These are phyloP conservation scores for Parmales sp. DNA, from an alignment of 108 stramenopile genomes.

Conservation along the genomic window DNA sequence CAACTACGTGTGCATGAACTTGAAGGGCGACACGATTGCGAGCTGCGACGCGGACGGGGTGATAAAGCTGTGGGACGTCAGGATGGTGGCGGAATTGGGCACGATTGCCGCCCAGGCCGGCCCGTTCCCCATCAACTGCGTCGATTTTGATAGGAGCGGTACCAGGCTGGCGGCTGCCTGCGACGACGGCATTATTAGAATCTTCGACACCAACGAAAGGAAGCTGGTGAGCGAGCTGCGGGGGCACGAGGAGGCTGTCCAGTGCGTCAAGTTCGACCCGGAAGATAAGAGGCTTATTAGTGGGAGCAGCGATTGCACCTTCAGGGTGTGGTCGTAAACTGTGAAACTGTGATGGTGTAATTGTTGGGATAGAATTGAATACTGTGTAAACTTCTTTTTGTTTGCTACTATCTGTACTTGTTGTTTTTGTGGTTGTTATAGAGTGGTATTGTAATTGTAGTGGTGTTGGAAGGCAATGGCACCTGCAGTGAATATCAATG, in stretches of 20 bases:
- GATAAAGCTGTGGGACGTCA: slow-evolving; percentile 24
- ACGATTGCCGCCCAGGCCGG: slow-evolving; percentile 27
- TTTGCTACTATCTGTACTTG: too few species aligned
- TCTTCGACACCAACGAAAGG: slow-evolving; percentile 14
- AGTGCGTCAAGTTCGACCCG: slow-evolving; percentile 41
- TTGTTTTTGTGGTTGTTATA: too few species aligned
- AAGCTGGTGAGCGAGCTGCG: slow-evolving; percentile 9
- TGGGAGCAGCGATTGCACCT: slow-evolving; percentile 5
- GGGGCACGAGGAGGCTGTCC: slow-evolving; percentile 48
- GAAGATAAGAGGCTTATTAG: slow-evolving; percentile 5
- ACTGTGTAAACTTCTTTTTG: too few species aligned
- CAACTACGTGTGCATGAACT: slow-evolving; percentile 36
- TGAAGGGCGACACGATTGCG: slow-evolving; percentile 42
- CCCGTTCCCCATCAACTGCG: slow-evolving; percentile 34
- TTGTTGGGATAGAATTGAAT: too few species aligned
- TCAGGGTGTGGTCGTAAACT: slow-evolving; percentile 11
- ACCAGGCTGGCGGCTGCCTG: slow-evolving; percentile 30
- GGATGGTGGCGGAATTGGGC: slow-evolving; percentile 44
- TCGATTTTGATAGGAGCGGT: slow-evolving; percentile 36
- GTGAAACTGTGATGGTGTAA: too few species aligned
- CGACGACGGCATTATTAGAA: slow-evolving; percentile 41
- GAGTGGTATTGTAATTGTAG: too few species aligned
- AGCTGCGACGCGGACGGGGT: slow-evolving; percentile 45
- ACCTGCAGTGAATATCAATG: too few species aligned
- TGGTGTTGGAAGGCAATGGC: too few species aligned